Evolutionary conservation across 495 filamentous ascomycete genomes (phyloP), one percentile per base, ranked within the genome.

Genomic region (Penicillium arizonense): DNA sequence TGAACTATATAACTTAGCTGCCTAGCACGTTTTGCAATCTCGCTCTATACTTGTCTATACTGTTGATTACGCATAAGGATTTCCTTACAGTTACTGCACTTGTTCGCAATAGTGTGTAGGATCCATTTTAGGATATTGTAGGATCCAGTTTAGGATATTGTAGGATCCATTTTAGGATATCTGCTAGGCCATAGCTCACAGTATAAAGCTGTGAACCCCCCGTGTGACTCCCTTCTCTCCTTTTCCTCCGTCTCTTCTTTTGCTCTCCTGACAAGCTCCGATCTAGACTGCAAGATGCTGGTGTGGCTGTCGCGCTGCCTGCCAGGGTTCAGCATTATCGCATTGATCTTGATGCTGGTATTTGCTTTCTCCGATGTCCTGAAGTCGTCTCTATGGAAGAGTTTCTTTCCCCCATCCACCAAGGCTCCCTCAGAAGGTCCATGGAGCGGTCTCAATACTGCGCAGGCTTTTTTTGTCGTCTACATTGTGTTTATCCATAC

Each of bases 321-420:
- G 33, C 70, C 70, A 14, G 68, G 68, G 30, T 62, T 73, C 43
- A 71, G 70, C 56, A 62, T 73, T n/a, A 56, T 73, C 13, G 56
- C 44, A 1, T 56, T 72, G 33, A 62, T 66, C 9, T 33, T 57
- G 3, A 44, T 64, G 21, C 43, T 70, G 5, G 43, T 56, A 8
- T 55, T 61, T 14, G 62, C 69, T 13, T 67, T 65, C 37, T 53
- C 66, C n/a, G 56, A 62, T 28, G 40, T 65, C 13, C 32, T 59
- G 13, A 35, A 46, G 7, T 50, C 56, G 6, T 30, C 52, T 2
- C 44, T 61, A 30, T 65, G 64, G 61, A 58, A 50, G 4, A 38
- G 52, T 10, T 36, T 57, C n/a, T 50, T 54, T 5, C 58, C 56
- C 20, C 32, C 57, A 9, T 45, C 59, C 28, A 21, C 39, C 18